Evolutionary conservation across 176 grass and related monocot genomes (phyloP), one percentile per base, ranked within the genome.

Genomic region (Phoenix roebelenii): DNA sequence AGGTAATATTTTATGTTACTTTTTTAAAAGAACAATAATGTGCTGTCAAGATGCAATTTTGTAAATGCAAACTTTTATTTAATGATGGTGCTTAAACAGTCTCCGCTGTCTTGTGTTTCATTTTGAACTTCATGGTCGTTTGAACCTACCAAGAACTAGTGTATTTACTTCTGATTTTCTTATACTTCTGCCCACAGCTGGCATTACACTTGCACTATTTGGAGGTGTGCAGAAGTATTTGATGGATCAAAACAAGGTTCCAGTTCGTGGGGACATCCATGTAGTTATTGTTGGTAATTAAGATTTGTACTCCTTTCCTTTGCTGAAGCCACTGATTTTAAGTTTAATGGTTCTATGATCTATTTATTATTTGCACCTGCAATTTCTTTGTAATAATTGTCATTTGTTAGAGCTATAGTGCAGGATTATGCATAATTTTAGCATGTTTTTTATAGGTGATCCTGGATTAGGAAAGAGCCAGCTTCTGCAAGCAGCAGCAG

Each of bases 401-500:
- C 1, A 14, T 44, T 44, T 12, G 35, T 14, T 44, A 10, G 1
- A 44, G 9, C 35, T 12, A 3, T 44, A 44, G 2, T 44, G 10
- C 35, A 44, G 35, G 35, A 44, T 44, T 44, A 44, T 44, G 35
- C 10, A 44, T 16, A 52, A 70, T 39, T 4, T 32, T 50, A 59
- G 59, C 23, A 52, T 61, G 35, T n/a, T 68, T 61, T 49, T 56
- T 35, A 35, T 35, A 96, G 92, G 92, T 26, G 92, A 96, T 59
- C 92, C 86, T 16, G 92, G 92, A 62, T 70, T 96, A 71, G 92
- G 92, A 50, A 96, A 96, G 66, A 96, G 92, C 50, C 92, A 96
- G 78, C 84, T 96, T 17, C 83, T 96, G 5, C 84, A 96, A 82
- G 78, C 91, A 50, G 83, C 86, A 39, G 77, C 80, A 18, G 76